phyloP scores from a whole-genome alignment of 2,329 filamentous ascomycete species.

The Metarhizium guizhouense region DNA sequence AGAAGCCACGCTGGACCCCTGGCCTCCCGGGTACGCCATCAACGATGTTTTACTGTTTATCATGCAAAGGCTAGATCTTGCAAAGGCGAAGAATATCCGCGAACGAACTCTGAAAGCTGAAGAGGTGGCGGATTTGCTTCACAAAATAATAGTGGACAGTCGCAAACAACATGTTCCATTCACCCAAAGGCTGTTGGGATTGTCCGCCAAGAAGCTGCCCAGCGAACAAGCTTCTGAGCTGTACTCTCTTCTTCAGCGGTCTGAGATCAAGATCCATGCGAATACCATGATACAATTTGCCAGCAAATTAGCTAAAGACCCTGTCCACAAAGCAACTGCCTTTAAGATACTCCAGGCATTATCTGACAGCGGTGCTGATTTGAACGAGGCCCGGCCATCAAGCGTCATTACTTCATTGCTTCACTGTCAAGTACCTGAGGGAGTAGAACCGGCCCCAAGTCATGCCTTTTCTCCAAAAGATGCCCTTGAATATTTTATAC shows the following conservation, averaged over 20 bases:
- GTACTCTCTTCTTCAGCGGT: conserved; percentile 23
- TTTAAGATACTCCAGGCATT: conserved; percentile 30
- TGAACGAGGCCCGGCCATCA: conserved; percentile 37
- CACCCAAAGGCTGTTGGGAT: conserved; percentile 28
- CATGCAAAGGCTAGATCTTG: conserved; percentile 13
- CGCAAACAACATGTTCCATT: conserved; percentile 24
- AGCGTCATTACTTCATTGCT: conserved; percentile 54
- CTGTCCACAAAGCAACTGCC: conserved; percentile 30
- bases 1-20: conserved; percentile 26
- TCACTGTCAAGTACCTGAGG: conserved; percentile 17
- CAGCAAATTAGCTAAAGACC: conserved; percentile 30
- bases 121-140: conserved; percentile 19
- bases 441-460: conserved; percentile 8
- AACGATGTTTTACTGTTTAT: conserved; percentile 26
- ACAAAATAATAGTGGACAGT: conserved; percentile 19
- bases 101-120: conserved; percentile 18
- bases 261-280: conserved; percentile 23
- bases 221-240: conserved; percentile 24
- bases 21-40: conserved; percentile 28
- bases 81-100: conserved; percentile 9
- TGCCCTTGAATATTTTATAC: conserved; percentile 36
- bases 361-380: conserved; percentile 30
- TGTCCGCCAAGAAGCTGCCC: conserved; percentile 20
- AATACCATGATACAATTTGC: conserved; percentile 41
- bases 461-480: conserved; percentile 19